Evolutionary conservation across 495 filamentous ascomycete genomes (phyloP), one percentile per base, ranked within the genome.

Genomic region (Emericellopsis terricola): DNA sequence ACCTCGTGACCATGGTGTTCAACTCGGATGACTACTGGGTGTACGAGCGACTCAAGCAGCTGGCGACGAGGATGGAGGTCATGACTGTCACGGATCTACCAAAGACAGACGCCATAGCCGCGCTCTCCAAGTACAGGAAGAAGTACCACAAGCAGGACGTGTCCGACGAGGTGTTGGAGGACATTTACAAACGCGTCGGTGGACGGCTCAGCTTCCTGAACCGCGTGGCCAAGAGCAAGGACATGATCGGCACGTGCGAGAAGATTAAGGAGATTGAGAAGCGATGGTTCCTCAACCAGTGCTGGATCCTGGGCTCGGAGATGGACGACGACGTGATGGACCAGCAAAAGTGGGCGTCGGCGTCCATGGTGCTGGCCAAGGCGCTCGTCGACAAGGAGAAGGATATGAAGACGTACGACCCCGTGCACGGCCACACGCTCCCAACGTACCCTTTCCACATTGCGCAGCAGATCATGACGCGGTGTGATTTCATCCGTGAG

Each of bases 301-400:
- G 85, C 53, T 84, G 86, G 71, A 91, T 96, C 39, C 69, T 97
- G 8, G 89, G 89, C 11, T 59, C 51, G 28, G 81, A 82, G 41
- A 94, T 94, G 86, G 89, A 97, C 44, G 89, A 97, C 57, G 89
- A 97, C 55, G 89, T 94, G 26, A 96, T 97, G 89, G 84, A 96
- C 47, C 78, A 94, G 55, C 89, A 96, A 43, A 97, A 97, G 50
- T 89, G 78, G 57, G 78, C 87, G 68, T 81, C 84, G 9, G 83
- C 87, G 6, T 86, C 89, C 11, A 89, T 96, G 72, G 81, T 96
- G 11, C 67, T 97, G 2, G 89, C 91, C 32, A 78, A 80, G 39
- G 81, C 83, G 8, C 71, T 97, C 15, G 85, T 94, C 10, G 76
- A 91, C 28, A 65, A 67, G 39, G 81, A 85, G 47, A 52, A 70